Base-by-base conservation (phyloP, 192 early-diverging fungal genomes). In the Linnemannia exigua region DNA sequence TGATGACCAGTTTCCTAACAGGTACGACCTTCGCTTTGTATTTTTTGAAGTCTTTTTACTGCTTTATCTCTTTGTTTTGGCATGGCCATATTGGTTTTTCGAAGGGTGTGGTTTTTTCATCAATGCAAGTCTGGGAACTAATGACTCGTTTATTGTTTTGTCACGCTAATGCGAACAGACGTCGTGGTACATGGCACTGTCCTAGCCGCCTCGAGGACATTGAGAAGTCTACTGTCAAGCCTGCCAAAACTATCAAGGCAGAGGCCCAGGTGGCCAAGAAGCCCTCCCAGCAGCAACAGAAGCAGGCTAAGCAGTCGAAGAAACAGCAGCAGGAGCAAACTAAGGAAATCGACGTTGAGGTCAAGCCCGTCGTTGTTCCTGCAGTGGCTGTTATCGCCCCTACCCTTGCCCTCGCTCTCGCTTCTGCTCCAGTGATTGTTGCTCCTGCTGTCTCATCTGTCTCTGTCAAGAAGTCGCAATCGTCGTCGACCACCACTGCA, bases 141-240 rank as follows among this genome's bases (percentile, higher is more conserved):
- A 67, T 48, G 7, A 7, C 35, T 31, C 15, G 4, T 52, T 75
- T 7, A 17, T 47, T 37, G 37, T 33, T 44, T 67, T 63, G 5
- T 75, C 50, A 68, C 44, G 61, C 37, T 31, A 20, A 47, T 54
- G 48, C 5, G 0, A 61, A 51, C 52, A 86, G 84, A 73, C 74
- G 84, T 69, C 84, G 84, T 46, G 84, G 84, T 41, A 86, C 84
- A 3, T 86, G 84, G 84, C 84, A 86, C 51, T 78, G 84, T 54
- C 84, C 84, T 72, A 86, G 84, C 36, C 67, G 84, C 36, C 67
- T 80, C 31, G 84, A 86, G 66, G 84, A 75, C 41, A 72, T 86
- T 37, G 83, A 85, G 74, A 69, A 25, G 22, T 70, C 84, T 31
- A 47, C 75, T 25, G 69, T 22, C 71, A 50, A 51, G 38, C 54